These are phyloP conservation scores for Penicillium macrosclerotiorum DNA, from an alignment of 495 filamentous ascomycete species.

Conservation along the genomic window DNA sequence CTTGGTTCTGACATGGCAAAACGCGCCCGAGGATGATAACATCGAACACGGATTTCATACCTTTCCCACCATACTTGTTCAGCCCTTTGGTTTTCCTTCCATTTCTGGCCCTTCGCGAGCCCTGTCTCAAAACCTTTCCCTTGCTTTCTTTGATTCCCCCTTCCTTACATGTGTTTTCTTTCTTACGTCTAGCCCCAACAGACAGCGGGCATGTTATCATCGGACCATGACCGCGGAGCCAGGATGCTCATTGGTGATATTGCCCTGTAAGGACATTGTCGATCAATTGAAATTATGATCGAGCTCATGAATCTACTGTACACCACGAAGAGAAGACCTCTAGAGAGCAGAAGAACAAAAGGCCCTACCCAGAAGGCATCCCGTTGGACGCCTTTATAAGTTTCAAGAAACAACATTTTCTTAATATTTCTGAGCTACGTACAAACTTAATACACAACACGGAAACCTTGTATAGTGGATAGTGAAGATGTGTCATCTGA, in stretches of 20 bases:
- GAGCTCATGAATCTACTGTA: constrained; percentile 9
- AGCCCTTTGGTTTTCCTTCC: not conserved
- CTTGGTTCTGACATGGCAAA: constrained; percentile 31
- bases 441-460: too few species aligned
- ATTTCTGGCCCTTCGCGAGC: not conserved
- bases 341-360: not conserved
- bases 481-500: too few species aligned
- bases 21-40: constrained; percentile 31
- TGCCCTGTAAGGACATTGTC: not conserved
- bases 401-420: too few species aligned
- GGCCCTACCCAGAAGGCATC: not conserved
- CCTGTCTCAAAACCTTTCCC: not conserved
- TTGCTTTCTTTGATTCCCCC: not conserved
- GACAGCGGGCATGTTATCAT: not conserved
- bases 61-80: not conserved
- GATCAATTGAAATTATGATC: constrained; percentile 7
- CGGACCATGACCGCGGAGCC: not conserved
- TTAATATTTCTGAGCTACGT: too few species aligned
- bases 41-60: not conserved
- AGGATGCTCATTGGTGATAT: not conserved
- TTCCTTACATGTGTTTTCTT: not conserved
- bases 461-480: too few species aligned
- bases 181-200: not conserved
- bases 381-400: too few species aligned
- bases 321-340: constrained; percentile 1